Base-by-base conservation (phyloP, 768 basidiomycete genomes). In the Cyclocybe cylindracea region DNA sequence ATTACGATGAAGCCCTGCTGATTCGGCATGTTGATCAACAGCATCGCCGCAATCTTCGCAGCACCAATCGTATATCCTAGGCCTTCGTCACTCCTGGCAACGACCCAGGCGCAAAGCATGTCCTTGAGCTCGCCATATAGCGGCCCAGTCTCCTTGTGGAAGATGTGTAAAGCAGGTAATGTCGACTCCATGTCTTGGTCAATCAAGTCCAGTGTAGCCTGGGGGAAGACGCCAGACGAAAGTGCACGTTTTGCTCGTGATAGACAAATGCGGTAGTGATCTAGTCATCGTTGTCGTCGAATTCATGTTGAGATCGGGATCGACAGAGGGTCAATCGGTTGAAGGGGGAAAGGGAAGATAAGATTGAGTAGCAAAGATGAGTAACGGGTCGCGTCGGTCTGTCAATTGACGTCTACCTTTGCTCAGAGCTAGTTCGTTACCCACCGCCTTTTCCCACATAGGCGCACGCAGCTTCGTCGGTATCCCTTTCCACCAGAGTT, bases 401-500 rank as follows among this genome's bases (percentile, higher is more conserved):
- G 53, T 56, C 36, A 45, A 52, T 53, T 53, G 44, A 45, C 45
- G 57, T 56, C 29, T 70, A 86, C 90, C 90, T 86, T 89, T 94
- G 67, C 83, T 85, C 47, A 96, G 68, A 11, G 91, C 85, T 39
- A 96, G 74, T 19, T 83, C 74, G 63, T 96, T 96, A 7, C 94
- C 94, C 11, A 88, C 83, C n/a, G 87, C 91, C 46, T 78, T 78
- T 65, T 89, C 84, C 94, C 94, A 96, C 76, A 95, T 79, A 1
- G 77, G 65, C 3, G 89, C 87, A 32, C 94, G 81, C 48, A 92
- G 68, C 62, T 90, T 89, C 0, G 87, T 80, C 2, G 94, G 94
- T 58, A 94, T 89, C 3, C 94, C 94, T 31, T 77, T 77, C 92
- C 92, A 93, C 94, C 93, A 96, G 7, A 94, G 62, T 62, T 77